phyloP scores from a whole-genome alignment of 2,329 filamentous ascomycete genomes.

The Nigrospora oryzae region DNA sequence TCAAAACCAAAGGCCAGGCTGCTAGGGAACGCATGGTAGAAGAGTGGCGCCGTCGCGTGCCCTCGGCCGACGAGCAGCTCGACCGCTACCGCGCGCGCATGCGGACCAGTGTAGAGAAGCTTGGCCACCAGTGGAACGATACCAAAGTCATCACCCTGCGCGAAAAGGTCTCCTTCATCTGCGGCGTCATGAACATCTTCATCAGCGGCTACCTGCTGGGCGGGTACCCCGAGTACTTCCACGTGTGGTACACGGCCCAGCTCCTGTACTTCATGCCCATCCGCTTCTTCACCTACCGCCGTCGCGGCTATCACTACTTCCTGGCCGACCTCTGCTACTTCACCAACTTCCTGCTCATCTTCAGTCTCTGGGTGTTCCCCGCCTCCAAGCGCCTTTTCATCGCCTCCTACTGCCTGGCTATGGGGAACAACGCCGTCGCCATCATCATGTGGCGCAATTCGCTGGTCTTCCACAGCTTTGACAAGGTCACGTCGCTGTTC shows the following conservation, averaged over 20 bases:
- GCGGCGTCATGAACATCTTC: constrained; percentile 93
- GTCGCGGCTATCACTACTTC: constrained; percentile 93
- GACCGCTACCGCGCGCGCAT: constrained; percentile 85
- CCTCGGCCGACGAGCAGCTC: constrained; percentile 83
- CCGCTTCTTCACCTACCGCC: constrained; percentile 83
- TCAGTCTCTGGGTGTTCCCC: constrained; percentile 87
- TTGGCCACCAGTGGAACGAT: constrained; percentile 81
- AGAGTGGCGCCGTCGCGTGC: constrained; percentile 81
- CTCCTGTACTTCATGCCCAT: constrained; percentile 96
- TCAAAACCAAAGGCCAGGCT: constrained; percentile 66
- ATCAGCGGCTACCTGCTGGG: constrained; percentile 92
- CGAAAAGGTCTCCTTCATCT: constrained; percentile 95
- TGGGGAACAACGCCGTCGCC: constrained; percentile 93
- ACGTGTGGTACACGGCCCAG: constrained; percentile 84
- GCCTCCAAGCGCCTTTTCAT: constrained; percentile 86
- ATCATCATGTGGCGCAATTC: constrained; percentile 99
- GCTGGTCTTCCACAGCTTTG: constrained; percentile 94
- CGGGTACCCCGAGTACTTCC: constrained; percentile 76
- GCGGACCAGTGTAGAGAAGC: constrained; percentile 79
- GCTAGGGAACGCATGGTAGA: constrained; percentile 88
- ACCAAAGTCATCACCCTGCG: constrained; percentile 79
- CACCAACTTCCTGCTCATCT: constrained; percentile 76
- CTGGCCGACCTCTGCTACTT: constrained; percentile 97
- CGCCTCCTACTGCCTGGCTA: constrained; percentile 83
- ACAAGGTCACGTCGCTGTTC: constrained; percentile 97